phyloP scores from a whole-genome alignment of 192 early-diverging fungal species.

The Coemansia sp. region DNA sequence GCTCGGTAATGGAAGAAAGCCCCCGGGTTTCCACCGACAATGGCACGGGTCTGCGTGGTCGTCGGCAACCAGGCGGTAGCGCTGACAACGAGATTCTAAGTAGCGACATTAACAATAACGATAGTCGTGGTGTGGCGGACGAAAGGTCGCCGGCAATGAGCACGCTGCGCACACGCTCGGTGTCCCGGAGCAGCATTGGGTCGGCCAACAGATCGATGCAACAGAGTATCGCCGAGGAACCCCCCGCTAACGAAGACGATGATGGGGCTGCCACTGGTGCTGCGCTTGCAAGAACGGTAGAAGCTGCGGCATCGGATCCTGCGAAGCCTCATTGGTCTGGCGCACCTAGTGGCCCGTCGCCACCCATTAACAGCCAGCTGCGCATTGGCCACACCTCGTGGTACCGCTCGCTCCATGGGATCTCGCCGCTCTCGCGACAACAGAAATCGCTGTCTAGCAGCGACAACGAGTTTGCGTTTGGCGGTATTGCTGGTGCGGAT shows the following conservation, averaged over 20 bases:
- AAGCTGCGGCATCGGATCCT: background rate
- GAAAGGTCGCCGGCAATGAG: conserved; percentile 18
- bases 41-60: background rate
- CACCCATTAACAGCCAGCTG: conserved; percentile 12
- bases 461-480: conserved; percentile 29
- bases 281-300: background rate
- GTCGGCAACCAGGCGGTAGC: background rate
- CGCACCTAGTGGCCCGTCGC: background rate
- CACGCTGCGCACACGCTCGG: conserved; percentile 34
- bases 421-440: conserved; percentile 45
- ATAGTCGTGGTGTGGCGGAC: background rate
- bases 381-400: conserved; percentile 36
- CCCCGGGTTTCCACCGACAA: background rate
- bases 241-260: too few relatives aligned
- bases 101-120: background rate
- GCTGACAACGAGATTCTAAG: background rate
- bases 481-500: background rate
- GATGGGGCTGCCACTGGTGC: conserved; percentile 1
- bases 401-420: conserved; percentile 51
- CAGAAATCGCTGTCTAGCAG: conserved; percentile 50
- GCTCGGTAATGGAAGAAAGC: background rate
- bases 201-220: conserved; percentile 27
- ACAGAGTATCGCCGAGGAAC: conserved; percentile 9
- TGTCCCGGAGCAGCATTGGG: conserved; percentile 44
- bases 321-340: background rate